These are phyloP conservation scores for Penicillium glabrum DNA, from an alignment of 2,329 filamentous ascomycete species.

Conservation along the genomic window DNA sequence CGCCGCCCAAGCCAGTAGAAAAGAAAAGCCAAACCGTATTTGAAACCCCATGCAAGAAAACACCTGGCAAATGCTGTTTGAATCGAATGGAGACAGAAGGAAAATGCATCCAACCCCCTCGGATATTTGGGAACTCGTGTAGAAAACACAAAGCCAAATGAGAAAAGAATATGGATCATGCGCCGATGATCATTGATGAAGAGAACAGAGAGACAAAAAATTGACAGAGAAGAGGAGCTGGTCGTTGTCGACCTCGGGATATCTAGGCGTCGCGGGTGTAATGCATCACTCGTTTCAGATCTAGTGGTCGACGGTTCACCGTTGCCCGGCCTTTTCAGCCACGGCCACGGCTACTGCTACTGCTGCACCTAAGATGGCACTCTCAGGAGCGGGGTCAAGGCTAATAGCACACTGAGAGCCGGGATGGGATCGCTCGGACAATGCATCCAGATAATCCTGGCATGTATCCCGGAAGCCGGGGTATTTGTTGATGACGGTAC, in stretches of 20 bases:
- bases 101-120: slow-evolving; percentile 1
- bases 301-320: neutral
- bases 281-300: slow-evolving; percentile 10
- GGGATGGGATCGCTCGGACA: slow-evolving; percentile 33
- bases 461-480: slow-evolving; percentile 48
- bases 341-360: slow-evolving; percentile 48
- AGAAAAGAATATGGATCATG: slow-evolving; percentile 9
- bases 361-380: slow-evolving; percentile 47
- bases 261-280: slow-evolving; percentile 10
- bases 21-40: neutral
- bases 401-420: slow-evolving; percentile 31
- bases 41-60: slow-evolving; percentile 12
- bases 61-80: slow-evolving; percentile 16
- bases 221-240: slow-evolving; percentile 15
- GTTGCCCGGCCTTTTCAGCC: slow-evolving; percentile 23
- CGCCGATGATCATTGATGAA: slow-evolving; percentile 13
- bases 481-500: slow-evolving; percentile 55
- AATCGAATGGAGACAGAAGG: neutral
- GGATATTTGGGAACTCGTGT: slow-evolving; percentile 3
- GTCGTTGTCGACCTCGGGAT: neutral
- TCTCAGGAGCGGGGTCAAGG: slow-evolving; percentile 44
- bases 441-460: slow-evolving; percentile 44
- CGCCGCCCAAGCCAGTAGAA: slow-evolving; percentile 10
- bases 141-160: neutral
- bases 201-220: slow-evolving; percentile 6